Conservation (phyloP, 2,329 filamentous ascomycete genomes). For the Reticulascus tulasneorum region DNA sequence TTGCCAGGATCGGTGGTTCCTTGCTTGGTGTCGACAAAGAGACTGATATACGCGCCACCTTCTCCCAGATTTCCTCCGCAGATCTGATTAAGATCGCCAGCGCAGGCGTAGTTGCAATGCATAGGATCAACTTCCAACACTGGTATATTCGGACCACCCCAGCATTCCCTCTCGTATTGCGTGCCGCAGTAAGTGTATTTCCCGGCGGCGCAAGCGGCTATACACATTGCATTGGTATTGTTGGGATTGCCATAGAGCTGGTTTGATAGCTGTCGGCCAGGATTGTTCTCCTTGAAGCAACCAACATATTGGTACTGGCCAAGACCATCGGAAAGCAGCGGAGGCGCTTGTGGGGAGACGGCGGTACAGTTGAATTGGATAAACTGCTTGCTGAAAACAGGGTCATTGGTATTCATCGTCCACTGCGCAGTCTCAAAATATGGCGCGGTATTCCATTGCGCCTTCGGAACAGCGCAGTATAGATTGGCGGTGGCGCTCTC, state of each 20-base stretch:
- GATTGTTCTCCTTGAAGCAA: conserved; percentile 53
- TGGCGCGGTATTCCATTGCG: conserved; percentile 50
- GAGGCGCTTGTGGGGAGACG: conserved; percentile 47
- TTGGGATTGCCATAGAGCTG: conserved; percentile 33
- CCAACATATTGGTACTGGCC: conserved; percentile 48
- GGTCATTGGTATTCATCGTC: conserved; percentile 55
- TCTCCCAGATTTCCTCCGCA: conserved; percentile 45
- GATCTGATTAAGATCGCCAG: conserved; percentile 42
- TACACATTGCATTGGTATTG: conserved; percentile 43
- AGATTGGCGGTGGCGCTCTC: conserved; percentile 47
- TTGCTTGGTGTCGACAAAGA: conserved; percentile 39
- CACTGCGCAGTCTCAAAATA: conserved; percentile 44
- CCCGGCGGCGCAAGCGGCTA: conserved; percentile 32
- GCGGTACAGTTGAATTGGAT: conserved; percentile 50
- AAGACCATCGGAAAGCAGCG: conserved; percentile 36
- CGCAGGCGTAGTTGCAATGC: conserved; percentile 48
- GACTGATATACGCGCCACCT: conserved; percentile 38
- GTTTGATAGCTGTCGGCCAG: conserved; percentile 42
- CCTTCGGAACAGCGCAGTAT: conserved; percentile 51
- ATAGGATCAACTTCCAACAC: conserved; percentile 34
- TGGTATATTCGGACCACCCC: conserved; percentile 47
- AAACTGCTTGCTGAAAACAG: conserved; percentile 44
- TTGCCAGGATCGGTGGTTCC: no score
- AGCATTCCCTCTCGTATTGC: conserved; percentile 48
- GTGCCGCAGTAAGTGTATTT: conserved; percentile 41